Conservation (phyloP, 2,329 filamentous ascomycete species). For the Septoria petroselini region DNA sequence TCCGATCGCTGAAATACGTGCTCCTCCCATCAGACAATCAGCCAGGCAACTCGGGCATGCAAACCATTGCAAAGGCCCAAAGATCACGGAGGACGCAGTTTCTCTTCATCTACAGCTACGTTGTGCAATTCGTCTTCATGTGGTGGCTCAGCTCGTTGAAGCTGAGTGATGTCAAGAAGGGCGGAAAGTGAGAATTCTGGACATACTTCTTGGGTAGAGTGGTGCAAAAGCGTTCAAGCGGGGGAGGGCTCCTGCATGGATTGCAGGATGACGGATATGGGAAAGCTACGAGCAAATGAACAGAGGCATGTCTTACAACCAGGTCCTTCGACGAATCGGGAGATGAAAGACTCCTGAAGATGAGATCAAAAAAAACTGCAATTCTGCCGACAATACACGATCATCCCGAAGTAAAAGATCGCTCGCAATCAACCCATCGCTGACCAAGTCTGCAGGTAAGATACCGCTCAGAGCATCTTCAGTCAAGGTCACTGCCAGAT, state of each 20-base stretch:
- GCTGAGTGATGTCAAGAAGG: constrained; percentile 22
- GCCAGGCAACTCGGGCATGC: constrained; percentile 61
- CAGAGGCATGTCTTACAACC: no score
- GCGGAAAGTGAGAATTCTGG: constrained; percentile 3
- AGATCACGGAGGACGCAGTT: constrained; percentile 87
- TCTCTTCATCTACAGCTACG: constrained; percentile 88
- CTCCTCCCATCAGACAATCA: constrained; percentile 78
- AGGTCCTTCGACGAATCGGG: no score
- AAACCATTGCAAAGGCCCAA: constrained; percentile 77
- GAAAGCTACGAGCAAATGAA: no score
- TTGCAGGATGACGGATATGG: no score
- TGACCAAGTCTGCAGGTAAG: no score
- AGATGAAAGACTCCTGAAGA: no score
- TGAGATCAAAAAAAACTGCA: no score
- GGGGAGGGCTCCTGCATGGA: not conserved
- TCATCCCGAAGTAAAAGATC: no score
- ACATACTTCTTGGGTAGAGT: not conserved
- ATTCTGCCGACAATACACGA: no score
- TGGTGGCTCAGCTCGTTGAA: constrained; percentile 64
- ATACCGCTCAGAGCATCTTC: no score
- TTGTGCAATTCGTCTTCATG: constrained; percentile 94
- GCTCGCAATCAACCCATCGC: no score
- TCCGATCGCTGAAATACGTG: constrained; percentile 93
- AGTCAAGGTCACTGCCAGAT: no score
- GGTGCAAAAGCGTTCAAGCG: constrained; percentile 20